Evolutionary conservation across 805 yeast species (phyloP).

Genomic region (Monosporozyma servazzii): DNA sequence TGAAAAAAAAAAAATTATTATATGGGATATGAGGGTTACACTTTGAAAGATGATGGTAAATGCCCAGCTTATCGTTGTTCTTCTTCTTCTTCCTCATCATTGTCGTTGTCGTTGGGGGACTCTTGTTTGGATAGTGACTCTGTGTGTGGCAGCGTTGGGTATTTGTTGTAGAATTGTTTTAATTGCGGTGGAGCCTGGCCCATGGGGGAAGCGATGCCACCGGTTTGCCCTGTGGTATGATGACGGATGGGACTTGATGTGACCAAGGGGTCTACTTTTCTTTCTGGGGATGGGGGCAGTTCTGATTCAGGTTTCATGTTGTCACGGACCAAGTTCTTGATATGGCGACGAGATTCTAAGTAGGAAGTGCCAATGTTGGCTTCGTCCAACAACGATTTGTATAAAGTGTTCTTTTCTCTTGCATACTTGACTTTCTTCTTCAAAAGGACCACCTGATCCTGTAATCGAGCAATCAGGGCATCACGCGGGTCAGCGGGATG

Average conservation of each 20-base stretch:
- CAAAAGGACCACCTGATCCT: conserved; percentile 3
- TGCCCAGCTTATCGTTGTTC: too few species aligned
- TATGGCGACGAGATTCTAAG: conserved; percentile 27
- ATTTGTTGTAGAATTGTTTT: conserved; percentile 19
- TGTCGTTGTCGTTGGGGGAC: neutral
- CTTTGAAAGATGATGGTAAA: neutral
- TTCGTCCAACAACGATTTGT: conserved; percentile 26
- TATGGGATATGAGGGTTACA: neutral
- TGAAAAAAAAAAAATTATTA: too few species aligned
- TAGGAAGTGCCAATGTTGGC: conserved; percentile 27
- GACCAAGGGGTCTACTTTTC: conserved; percentile 20
- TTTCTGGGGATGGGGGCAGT: conserved; percentile 24
- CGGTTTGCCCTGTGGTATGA: neutral
- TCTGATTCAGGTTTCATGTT: conserved; percentile 24
- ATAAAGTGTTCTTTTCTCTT: conserved; percentile 23
- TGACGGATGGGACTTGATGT: conserved; percentile 28
- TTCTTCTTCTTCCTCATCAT: too few species aligned
- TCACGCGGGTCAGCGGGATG: neutral
- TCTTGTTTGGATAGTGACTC: conserved; percentile 18
- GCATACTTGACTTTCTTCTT: conserved; percentile 23
- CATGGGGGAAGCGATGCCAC: neutral
- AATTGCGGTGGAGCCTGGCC: conserved; percentile 6
- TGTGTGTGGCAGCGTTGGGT: conserved; percentile 27
- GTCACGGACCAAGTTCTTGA: conserved; percentile 25
- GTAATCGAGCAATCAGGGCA: neutral